Base-by-base conservation (phyloP, 257 asterid species). In the Solanum peruvianum region DNA sequence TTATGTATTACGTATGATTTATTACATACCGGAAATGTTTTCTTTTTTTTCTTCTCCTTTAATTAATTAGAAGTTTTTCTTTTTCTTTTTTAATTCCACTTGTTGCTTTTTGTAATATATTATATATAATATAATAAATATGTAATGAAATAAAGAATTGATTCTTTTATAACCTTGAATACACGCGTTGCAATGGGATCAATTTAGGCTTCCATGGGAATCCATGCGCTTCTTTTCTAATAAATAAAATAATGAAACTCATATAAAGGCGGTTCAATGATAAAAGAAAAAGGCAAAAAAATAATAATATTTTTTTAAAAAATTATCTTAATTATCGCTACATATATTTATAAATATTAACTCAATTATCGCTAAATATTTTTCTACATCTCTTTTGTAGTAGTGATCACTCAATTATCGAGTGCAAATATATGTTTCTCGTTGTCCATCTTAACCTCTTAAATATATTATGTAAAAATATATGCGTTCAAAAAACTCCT, bases 11-110 rank as follows among this genome's bases (percentile, higher is more conserved):
- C 7, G 7, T 35, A 35, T 35, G 1, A 1, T 37, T 44, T 85
- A 69, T 88, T 87, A 80, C 86, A 89, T 8, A 78, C 35, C 10
- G n/a, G 35, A 67, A 86, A 85, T 84, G n/a, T 8, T 41, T 80
- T 20, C 35, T 80, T 11, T 29, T 56, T 20, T 20, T 49, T 80
- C 67, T 15, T 1, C 69, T 18, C 4, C 44, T 80, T 80, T 49
- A 47, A 80, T 80, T 16, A 80, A 78, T 16, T 44, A 11, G 31
- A 5, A 47, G 13, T 27, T 45, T 45, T 15, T 4, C 6, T n/a
- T 14, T 76, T 77, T 1, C 1, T 9, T 45, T 78, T 78, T 15
- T 45, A 80, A 47, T 47, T 47, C 44, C 85, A 47, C 85, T 80
- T 78, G 84, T 33, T 78, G 25, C 84, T 78, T 78, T 52, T 52